Evolutionary conservation across 441 rosid genomes (phyloP).

Genomic region (Jatropha multifida): DNA sequence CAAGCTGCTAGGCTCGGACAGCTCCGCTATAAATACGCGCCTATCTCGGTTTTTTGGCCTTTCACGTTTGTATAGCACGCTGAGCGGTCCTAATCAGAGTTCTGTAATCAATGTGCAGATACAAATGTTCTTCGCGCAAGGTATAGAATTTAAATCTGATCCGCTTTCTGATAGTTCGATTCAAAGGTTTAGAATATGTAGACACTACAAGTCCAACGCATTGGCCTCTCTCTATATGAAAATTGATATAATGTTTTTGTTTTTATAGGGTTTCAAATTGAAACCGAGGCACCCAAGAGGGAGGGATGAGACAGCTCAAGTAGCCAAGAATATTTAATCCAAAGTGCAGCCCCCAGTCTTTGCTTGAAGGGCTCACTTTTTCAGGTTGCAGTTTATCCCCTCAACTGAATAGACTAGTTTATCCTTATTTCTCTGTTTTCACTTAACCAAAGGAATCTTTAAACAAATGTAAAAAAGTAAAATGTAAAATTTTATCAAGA

Average conservation of each 20-base stretch:
- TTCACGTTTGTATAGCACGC: not conserved
- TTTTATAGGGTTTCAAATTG: slow-evolving; percentile 34
- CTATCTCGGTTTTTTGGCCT: not conserved
- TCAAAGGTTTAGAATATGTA: not conserved
- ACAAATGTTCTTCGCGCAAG: slow-evolving; percentile 23
- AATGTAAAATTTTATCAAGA: slow-evolving; percentile 36
- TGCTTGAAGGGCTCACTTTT: slow-evolving; percentile 8
- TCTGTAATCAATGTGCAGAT: not conserved
- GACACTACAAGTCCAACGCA: not conserved
- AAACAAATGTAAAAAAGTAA: not conserved
- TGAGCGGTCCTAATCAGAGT: not conserved
- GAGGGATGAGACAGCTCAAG: slow-evolving; percentile 12
- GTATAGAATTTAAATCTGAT: slow-evolving; percentile 20
- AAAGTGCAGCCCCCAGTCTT: slow-evolving; percentile 38
- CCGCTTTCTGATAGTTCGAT: not conserved
- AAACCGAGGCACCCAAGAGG: slow-evolving; percentile 33
- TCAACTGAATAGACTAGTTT: slow-evolving; percentile 28
- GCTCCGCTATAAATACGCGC: slow-evolving; percentile 11
- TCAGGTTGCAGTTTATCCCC: slow-evolving; percentile 19
- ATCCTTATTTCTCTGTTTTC: slow-evolving; percentile 37
- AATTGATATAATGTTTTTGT: not conserved
- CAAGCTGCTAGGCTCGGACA: slow-evolving; percentile 20
- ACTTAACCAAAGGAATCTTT: slow-evolving; percentile 26
- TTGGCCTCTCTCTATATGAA: not conserved
- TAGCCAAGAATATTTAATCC: slow-evolving; percentile 38